Base-by-base conservation (phyloP, 345 rosid species). In the Mallotus nudiflorus region DNA sequence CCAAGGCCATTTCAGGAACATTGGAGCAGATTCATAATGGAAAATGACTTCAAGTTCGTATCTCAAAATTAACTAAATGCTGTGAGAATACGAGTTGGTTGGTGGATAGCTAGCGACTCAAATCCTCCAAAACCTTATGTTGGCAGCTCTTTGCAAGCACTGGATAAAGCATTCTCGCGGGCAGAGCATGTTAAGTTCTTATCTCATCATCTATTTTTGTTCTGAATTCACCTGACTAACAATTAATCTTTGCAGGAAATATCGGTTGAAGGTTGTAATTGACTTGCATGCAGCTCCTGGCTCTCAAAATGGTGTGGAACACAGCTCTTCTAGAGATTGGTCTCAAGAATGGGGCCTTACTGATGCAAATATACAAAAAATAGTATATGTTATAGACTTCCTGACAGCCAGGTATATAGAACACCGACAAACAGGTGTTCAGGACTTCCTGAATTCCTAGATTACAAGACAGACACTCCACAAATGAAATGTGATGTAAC, bases 91-190 rank as follows among this genome's bases (percentile, higher is more conserved):
- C 93, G 89, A 0, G 89, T 83, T 40, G 93, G 89, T 1, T 86
- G 90, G 93, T 88, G 89, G 93, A 88, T 85, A 35, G 88, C 88
- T 18, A 82, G 85, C 8, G 90, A 79, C 54, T 84, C 90, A 1
- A 65, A 51, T 0, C 93, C 93, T 14, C 89, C 91, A 6, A 33
- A 0, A 1, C 91, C 91, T 45, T 86, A 73, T 39, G 91, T 82
- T 0, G 88, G 89, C 1, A 89, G 93, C 8, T 88, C 91, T 59
- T 65, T 88, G 72, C 56, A 63, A 27, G 81, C 86, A 0, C 65
- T 88, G 45, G 93, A 88, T 79, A 79, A 79, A 20, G 93, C 89
- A 62, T 88, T 88, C 70, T 50, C 68, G 13, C 85, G 93, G 91
- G 88, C 93, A 33, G 46, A 66, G 93, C 86, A 80, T 0, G 74